phyloP scores from a whole-genome alignment of 371 early-diverging fungal genomes.

The Entomophthora muscae region DNA sequence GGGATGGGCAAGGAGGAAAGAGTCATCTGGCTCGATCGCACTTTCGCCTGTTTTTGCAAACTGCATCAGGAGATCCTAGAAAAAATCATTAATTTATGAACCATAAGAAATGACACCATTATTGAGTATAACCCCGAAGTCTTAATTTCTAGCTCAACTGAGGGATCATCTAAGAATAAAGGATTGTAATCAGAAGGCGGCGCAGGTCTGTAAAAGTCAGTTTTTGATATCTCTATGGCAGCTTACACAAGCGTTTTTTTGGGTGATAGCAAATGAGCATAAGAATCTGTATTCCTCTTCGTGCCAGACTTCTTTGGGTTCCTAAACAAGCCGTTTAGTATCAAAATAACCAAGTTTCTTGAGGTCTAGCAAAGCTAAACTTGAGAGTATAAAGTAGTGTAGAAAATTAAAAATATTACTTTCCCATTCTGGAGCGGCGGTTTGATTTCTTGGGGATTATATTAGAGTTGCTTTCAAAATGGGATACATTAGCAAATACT shows the following conservation, averaged over 20 bases:
- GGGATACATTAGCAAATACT: background rate
- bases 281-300: background rate
- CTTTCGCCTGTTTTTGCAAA: slow-evolving; percentile 15
- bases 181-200: slow-evolving; percentile 19
- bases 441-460: background rate
- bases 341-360: background rate
- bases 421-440: background rate
- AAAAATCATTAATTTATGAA: background rate
- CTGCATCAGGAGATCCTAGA: background rate
- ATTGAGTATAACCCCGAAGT: slow-evolving; percentile 18
- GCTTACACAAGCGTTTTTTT: background rate
- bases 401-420: background rate
- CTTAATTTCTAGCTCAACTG: slow-evolving; percentile 22
- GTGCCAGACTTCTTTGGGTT: background rate
- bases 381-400: background rate
- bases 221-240: background rate
- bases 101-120: background rate
- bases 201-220: background rate
- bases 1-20: slow-evolving; percentile 56
- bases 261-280: background rate
- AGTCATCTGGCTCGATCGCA: slow-evolving; percentile 52
- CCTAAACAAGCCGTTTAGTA: background rate
- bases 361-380: background rate
- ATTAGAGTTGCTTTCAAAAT: background rate
- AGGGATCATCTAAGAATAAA: slow-evolving; percentile 20